Evolutionary conservation across 768 basidiomycete species (phyloP).

Genomic region (Podaxis sp.): DNA sequence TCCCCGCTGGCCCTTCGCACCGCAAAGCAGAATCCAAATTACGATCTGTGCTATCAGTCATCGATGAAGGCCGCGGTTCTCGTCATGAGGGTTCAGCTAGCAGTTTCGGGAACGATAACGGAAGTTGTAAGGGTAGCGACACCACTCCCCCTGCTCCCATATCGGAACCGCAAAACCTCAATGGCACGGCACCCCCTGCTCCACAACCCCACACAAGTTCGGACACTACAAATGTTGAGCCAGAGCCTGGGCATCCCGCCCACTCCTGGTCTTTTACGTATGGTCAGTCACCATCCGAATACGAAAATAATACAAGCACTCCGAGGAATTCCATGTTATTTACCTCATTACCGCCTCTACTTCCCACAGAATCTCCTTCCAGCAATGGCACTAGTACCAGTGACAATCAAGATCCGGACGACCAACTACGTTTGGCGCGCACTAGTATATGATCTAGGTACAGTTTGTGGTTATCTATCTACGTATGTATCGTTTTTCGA

Average conservation of each 20-base stretch:
- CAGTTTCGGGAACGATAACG: neutral
- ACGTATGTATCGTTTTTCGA: conserved; percentile 12
- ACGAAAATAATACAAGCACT: conserved; percentile 14
- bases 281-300: conserved; percentile 31
- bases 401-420: conserved; percentile 22
- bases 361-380: conserved; percentile 20
- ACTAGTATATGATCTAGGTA: conserved; percentile 14
- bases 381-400: conserved; percentile 15
- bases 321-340: conserved; percentile 26
- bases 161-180: conserved; percentile 17
- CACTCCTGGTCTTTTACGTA: conserved; percentile 37
- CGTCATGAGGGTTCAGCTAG: conserved; percentile 5
- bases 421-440: conserved; percentile 14
- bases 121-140: neutral
- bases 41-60: conserved; percentile 64
- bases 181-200: conserved; percentile 18
- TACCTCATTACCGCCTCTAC: conserved; percentile 22
- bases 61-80: conserved; percentile 46
- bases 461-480: conserved; percentile 14
- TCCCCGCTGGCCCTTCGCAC: conserved; percentile 33
- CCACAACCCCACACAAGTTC: conserved; percentile 25
- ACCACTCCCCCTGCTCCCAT: conserved; percentile 14
- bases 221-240: conserved; percentile 15
- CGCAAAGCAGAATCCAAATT: conserved; percentile 67
- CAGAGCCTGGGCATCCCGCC: neutral